Conservation (phyloP, 2,329 filamentous ascomycete species). For the Epichloe glyceriae region DNA sequence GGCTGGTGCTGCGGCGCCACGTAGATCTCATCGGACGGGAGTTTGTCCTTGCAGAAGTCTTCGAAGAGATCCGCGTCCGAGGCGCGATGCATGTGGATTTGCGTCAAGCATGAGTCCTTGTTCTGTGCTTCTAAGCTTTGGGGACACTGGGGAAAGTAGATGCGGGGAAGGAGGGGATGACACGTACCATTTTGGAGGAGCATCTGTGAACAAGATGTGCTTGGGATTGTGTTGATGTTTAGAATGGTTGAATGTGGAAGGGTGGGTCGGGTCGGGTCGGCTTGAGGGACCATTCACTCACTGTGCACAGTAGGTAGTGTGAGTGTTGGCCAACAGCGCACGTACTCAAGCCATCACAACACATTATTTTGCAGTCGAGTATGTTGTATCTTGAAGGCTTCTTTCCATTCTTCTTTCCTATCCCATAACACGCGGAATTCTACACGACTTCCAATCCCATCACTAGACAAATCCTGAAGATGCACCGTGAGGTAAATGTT, state of each 20-base stretch:
- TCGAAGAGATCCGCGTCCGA: constrained; percentile 70
- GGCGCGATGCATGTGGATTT: constrained; percentile 60
- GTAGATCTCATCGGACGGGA: constrained; percentile 68
- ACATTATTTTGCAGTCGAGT: too few species aligned
- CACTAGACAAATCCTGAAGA: constrained; percentile 13
- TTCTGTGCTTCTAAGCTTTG: constrained; percentile 28
- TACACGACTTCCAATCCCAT: constrained; percentile 8
- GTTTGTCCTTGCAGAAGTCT: constrained; percentile 56
- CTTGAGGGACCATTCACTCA: too few species aligned
- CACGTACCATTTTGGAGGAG: not conserved
- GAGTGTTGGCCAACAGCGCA: too few species aligned
- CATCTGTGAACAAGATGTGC: not conserved
- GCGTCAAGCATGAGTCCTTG: constrained; percentile 64
- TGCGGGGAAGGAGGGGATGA: not conserved
- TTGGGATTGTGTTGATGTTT: not conserved
- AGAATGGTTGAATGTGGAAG: too few species aligned
- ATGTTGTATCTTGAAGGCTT: too few species aligned
- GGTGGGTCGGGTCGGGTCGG: too few species aligned
- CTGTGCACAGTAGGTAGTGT: too few species aligned
- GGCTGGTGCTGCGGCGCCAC: constrained; percentile 70
- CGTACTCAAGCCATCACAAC: too few species aligned
- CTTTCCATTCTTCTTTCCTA: too few species aligned
- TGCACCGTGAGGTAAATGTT: not conserved
- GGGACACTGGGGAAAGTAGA: too few species aligned
- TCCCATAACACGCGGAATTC: too few species aligned